Percentiles rank a stretch among this genome's conserved stretches.
Evolutionary conservation across 129 eudicot species (phyloP).

Genomic region (Smallanthus sonchifolius): DNA sequence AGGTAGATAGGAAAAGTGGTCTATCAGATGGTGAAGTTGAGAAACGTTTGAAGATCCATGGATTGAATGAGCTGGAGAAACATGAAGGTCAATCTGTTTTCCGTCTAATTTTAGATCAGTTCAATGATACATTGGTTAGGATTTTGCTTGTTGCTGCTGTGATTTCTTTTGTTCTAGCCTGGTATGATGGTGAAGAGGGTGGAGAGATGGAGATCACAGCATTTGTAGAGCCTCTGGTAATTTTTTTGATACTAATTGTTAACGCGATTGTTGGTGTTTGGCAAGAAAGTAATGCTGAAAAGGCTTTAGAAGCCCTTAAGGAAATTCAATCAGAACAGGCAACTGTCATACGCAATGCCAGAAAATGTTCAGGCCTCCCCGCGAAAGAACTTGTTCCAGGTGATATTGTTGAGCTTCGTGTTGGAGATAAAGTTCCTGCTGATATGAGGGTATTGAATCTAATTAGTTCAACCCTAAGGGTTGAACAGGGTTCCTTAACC

Average conservation of each 20-base stretch:
- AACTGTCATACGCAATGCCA: conserved; percentile 49
- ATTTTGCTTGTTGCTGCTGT: conserved; percentile 77
- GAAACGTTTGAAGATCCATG: conserved; percentile 43
- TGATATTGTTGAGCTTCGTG: conserved; percentile 81
- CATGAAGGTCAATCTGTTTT: conserved; percentile 67
- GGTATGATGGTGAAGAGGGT: conserved; percentile 70
- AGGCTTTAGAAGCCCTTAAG: conserved; percentile 84
- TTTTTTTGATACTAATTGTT: conserved; percentile 66
- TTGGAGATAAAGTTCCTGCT: conserved; percentile 88
- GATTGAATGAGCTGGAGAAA: conserved; percentile 76
- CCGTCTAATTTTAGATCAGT: conserved; percentile 72
- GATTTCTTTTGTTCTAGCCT: conserved; percentile 77
- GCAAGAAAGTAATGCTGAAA: conserved; percentile 94
- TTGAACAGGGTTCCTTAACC: conserved; percentile 88
- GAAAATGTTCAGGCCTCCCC: conserved; percentile 45
- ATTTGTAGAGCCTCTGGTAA: conserved; percentile 82
- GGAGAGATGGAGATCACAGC: conserved; percentile 78
- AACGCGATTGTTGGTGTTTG: conserved; percentile 91
- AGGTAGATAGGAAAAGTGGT: conserved; percentile 55
- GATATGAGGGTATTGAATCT: conserved; percentile 74
- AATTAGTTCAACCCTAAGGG: conserved; percentile 73
- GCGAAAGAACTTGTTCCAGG: conserved; percentile 94
- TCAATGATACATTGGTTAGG: conserved; percentile 79
- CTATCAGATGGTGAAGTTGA: conserved; percentile 53
- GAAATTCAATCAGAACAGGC: conserved; percentile 83